phyloP scores from a whole-genome alignment of 106 monocot genomes.

The Dendrobium catenatum region DNA sequence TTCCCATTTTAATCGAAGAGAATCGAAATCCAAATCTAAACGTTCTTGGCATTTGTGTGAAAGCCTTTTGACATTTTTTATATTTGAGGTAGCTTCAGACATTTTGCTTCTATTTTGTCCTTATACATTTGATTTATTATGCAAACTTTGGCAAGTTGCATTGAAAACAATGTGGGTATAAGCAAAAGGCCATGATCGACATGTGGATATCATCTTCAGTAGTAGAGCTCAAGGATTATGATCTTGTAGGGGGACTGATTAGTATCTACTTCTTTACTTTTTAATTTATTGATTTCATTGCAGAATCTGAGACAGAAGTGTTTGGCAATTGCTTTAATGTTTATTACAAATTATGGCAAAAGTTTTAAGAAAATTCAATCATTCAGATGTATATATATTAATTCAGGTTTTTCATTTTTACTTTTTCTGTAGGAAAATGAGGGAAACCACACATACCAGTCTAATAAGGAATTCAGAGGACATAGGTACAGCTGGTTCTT shows the following conservation, averaged over 20 bases:
- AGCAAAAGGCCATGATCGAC: neutral
- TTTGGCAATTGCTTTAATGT: neutral
- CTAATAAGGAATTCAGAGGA: conserved; percentile 7
- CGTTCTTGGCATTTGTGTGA: neutral
- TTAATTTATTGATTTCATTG: neutral
- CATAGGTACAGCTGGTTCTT: conserved; percentile 8
- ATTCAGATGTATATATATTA: neutral
- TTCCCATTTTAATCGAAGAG: neutral
- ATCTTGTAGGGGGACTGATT: neutral
- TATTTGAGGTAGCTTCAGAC: neutral
- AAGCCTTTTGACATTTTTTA: neutral
- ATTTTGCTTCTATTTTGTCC: neutral
- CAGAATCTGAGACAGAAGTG: too few relatives aligned
- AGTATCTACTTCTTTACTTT: neutral
- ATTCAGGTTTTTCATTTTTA: neutral
- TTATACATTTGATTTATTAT: too few relatives aligned
- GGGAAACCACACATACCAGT: conserved; percentile 15
- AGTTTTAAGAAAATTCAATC: neutral
- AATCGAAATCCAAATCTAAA: neutral
- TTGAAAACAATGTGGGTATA: neutral
- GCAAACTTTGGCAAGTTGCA: neutral
- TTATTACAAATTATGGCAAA: neutral
- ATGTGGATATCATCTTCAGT: neutral
- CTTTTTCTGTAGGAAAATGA: conserved; percentile 4
- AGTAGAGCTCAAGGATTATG: neutral